Evolutionary conservation across 257 asterid species (phyloP).

Genomic region (Plantago major): DNA sequence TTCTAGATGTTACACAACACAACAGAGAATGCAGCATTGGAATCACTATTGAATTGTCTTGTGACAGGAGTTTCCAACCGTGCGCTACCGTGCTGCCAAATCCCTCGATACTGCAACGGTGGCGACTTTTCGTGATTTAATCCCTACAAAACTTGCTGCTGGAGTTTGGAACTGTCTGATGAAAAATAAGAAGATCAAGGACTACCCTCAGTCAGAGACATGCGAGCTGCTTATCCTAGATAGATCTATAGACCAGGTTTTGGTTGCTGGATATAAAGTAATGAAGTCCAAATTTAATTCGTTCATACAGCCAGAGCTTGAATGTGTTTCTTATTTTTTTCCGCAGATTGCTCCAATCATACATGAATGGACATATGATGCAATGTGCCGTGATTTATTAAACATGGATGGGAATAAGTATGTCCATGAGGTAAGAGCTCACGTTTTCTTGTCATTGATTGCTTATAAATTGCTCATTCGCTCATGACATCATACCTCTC

Average conservation of each 20-base stretch:
- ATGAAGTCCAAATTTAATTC: slow-evolving; percentile 4
- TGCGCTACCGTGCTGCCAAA: slow-evolving; percentile 92
- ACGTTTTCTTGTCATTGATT: slow-evolving; percentile 11
- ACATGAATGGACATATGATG: slow-evolving; percentile 99
- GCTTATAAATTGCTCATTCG: slow-evolving; percentile 17
- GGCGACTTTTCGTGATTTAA: slow-evolving; percentile 91
- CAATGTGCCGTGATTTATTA: slow-evolving; percentile 96
- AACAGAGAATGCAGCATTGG: background rate
- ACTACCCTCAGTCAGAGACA: slow-evolving; percentile 91
- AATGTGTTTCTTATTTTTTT: slow-evolving; percentile 15
- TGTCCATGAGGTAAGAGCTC: slow-evolving; percentile 71
- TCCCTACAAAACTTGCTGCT: slow-evolving; percentile 98
- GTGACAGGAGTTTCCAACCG: slow-evolving; percentile 88
- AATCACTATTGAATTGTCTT: slow-evolving; percentile 20
- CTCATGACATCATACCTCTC: slow-evolving; percentile 24
- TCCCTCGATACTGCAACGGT: slow-evolving; percentile 87
- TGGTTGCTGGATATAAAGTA: slow-evolving; percentile 8
- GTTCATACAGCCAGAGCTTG: background rate
- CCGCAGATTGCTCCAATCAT: slow-evolving; percentile 88
- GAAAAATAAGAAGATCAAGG: slow-evolving; percentile 81
- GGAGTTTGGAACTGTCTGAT: slow-evolving; percentile 82
- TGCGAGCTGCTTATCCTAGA: slow-evolving; percentile 95
- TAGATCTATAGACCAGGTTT: slow-evolving; percentile 96
- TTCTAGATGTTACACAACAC: slow-evolving; percentile 11
- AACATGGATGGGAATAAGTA: slow-evolving; percentile 96